Base-by-base conservation (phyloP, 768 basidiomycete genomes). In the Panus rudis region DNA sequence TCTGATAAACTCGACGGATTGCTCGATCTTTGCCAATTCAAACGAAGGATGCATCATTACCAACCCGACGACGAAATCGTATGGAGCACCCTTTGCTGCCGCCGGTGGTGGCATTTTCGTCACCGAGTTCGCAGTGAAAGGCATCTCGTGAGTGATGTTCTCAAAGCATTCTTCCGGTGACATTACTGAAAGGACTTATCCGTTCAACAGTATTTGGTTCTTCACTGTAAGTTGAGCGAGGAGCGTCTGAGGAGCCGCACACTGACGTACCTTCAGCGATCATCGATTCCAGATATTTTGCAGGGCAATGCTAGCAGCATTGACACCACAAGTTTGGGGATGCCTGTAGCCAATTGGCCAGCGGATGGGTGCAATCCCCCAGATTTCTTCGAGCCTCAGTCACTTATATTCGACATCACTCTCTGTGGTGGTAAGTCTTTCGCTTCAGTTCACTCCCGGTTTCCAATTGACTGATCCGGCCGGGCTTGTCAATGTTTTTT, bases 41-140 rank as follows among this genome's bases (percentile, higher is more conserved):
- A 82, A 84, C 49, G 60, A 75, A 28, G 88, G 88, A 3, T 91
- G 88, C 54, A 68, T 77, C 23, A 71, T 80, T 19, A 63, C 66
- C 14, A 76, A 81, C 50, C 71, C 77, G 0, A 71, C 66, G 22
- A 54, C 72, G 1, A 61, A 63, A 3, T 80, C 78, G 13, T 89
- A 81, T 48, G 86, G 86, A 14, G 66, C 43, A 45, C 77, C 65
- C 2, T 90, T 91, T 54, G 80, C 81, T 1, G 60, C 63, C 3
- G 71, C 69, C 2, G 76, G 78, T 7, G 88, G 89, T 22, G 89
- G 89, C 12, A 72, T 85, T 10, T 90, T 74, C 49, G 78, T 85
- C 16, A 84, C 85, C 1, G 84, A 88, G 57, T 78, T 80, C 46
- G 81, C 84, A 1, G 59, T 68, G 19, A 67, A 62, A 30, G 84